Base-by-base conservation (phyloP, 2,329 filamentous ascomycete genomes). In the Pseudocercospora eumusae region DNA sequence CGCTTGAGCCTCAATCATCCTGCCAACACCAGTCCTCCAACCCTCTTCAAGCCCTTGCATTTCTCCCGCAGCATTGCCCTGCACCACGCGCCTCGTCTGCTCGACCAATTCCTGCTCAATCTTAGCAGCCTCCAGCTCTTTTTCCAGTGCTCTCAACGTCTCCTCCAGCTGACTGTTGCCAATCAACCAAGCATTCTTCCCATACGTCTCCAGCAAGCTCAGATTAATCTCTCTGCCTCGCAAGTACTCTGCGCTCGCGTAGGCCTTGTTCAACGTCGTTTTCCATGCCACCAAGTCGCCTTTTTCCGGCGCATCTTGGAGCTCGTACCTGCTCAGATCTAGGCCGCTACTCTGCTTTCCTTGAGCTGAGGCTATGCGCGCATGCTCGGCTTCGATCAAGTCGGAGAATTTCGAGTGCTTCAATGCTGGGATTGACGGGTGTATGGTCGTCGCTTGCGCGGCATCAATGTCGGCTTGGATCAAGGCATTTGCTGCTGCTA, bases 161-260 rank as follows among this genome's bases (percentile, higher is more conserved):
- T 86, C 85, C 77, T 97, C 93, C 20, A 92, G 76, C 68, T 90
- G 86, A 69, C 88, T 86, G 76, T 99, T 99, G 5, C 86, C 86
- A 8, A 96, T 84, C 59, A 99, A 82, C 93, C 95, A 98, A 9
- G 91, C 89, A 75, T 96, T 96, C 78, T 91, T 91, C 68, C 93
- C 95, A 76, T 88, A 88, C 56, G 83, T 83, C 70, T 95, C 90
- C 20, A 96, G 84, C n/a, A 96, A 82, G 1, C 82, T 79, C 18
- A 96, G 84, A 76, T 88, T 86, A 47, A 83, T 81, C 56, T 83
- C 76, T 25, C 86, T 79, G 56, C 78, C 79, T 2, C 80, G 76
- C 21, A 89, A 78, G 73, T 89, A 87, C 3, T 83, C 81, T 44
- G 81, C 82, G 56, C 82, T 82, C 0, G 81, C 81, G 73, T 87